phyloP scores from a whole-genome alignment of 768 basidiomycete species.

The Leucogyrophana mollusca region DNA sequence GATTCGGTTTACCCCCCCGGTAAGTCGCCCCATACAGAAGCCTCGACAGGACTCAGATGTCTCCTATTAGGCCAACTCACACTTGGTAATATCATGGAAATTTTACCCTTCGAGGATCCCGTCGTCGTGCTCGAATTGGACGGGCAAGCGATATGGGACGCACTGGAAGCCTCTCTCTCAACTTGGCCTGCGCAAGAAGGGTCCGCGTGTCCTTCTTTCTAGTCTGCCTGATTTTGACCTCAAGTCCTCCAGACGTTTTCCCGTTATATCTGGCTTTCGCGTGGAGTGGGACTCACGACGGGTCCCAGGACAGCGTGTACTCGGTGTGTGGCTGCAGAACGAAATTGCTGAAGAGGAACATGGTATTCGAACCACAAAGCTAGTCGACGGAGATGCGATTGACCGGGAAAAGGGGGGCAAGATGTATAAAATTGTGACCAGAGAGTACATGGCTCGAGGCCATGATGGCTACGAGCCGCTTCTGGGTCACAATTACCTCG shows the following conservation, averaged over 20 bases:
- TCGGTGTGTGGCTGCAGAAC: slow-evolving; percentile 65
- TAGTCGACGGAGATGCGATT: slow-evolving; percentile 54
- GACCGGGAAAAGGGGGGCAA: slow-evolving; percentile 49
- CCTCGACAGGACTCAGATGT: neutral
- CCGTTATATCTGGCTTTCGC: slow-evolving; percentile 79
- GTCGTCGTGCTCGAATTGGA: slow-evolving; percentile 79
- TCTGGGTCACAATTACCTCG: slow-evolving; percentile 61
- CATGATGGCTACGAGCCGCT: slow-evolving; percentile 81
- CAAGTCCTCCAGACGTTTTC: slow-evolving; percentile 66
- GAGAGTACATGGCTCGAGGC: slow-evolving; percentile 82
- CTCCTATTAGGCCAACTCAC: slow-evolving; percentile 59
- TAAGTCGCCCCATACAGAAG: slow-evolving; percentile 22
- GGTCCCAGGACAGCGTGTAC: slow-evolving; percentile 67
- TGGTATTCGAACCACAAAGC: slow-evolving; percentile 25
- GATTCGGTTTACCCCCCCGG: slow-evolving; percentile 86
- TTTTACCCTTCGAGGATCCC: slow-evolving; percentile 87
- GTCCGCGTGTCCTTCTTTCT: slow-evolving; percentile 35
- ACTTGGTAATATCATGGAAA: slow-evolving; percentile 85
- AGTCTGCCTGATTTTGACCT: neutral
- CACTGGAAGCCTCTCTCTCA: slow-evolving; percentile 67
- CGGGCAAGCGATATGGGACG: slow-evolving; percentile 77
- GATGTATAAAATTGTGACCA: slow-evolving; percentile 79
- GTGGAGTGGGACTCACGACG: slow-evolving; percentile 85
- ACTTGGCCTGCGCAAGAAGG: slow-evolving; percentile 93
- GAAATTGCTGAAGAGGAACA: slow-evolving; percentile 25